These are phyloP conservation scores for Fusarium proliferatum DNA, from an alignment of 2,329 filamentous ascomycete genomes.

Conservation along the genomic window DNA sequence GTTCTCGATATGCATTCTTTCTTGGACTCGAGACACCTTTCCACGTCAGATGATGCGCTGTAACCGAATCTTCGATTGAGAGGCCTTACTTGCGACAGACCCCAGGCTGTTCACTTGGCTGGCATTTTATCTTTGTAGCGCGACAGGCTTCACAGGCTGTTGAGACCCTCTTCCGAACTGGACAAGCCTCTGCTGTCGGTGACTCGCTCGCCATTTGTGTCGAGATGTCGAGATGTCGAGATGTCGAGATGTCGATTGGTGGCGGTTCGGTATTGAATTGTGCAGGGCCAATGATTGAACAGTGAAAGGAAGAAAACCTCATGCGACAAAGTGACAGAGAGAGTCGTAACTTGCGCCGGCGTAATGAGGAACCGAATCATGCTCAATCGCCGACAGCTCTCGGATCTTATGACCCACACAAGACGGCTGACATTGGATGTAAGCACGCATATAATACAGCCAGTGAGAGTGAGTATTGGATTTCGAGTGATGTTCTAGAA, in stretches of 20 bases:
- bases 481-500: background rate
- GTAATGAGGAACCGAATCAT: slow-evolving; percentile 29
- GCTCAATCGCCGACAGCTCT: slow-evolving; percentile 27
- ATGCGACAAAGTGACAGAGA: background rate
- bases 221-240: background rate
- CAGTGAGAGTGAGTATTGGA: background rate
- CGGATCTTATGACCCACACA: slow-evolving; percentile 24
- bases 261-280: background rate
- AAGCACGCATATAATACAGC: background rate
- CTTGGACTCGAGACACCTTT: slow-evolving; percentile 64
- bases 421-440: background rate
- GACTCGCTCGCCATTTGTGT: slow-evolving; percentile 26
- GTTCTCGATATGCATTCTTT: slow-evolving; percentile 64
- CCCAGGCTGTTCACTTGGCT: slow-evolving; percentile 57
- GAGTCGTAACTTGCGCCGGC: slow-evolving; percentile 14
- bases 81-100: slow-evolving; percentile 63
- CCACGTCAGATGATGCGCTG: background rate
- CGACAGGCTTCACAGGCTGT: slow-evolving; percentile 67
- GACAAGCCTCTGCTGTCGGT: slow-evolving; percentile 15
- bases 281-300: background rate
- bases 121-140: slow-evolving; percentile 65
- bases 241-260: background rate
- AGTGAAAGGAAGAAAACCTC: background rate
- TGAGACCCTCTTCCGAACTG: slow-evolving; percentile 43
- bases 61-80: background rate